Conservation (phyloP, 1,284 basidiomycete genomes). For the Pyrrhoderma lamaoense region DNA sequence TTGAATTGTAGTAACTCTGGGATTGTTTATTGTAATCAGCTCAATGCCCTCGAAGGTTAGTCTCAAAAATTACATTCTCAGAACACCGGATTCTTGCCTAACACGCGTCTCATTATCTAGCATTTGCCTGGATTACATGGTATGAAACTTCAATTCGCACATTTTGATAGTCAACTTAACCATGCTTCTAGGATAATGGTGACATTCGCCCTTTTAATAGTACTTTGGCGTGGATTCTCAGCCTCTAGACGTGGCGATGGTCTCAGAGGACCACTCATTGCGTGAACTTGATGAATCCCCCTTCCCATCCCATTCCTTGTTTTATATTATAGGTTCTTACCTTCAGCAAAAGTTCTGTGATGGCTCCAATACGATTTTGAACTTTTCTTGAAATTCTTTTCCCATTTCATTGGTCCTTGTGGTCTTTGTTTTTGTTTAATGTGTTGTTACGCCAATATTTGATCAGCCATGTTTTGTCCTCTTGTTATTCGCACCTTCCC, state of each 20-base stretch:
- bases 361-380: no score
- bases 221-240: constrained; percentile 44
- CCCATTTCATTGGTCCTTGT: no score
- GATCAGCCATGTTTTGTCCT: no score
- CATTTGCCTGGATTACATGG: constrained; percentile 58
- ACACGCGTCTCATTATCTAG: background rate
- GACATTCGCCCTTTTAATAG: constrained; percentile 45
- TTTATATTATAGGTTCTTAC: no score
- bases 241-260: constrained; percentile 52
- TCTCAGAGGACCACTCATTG: constrained; percentile 41
- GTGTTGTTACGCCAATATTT: no score
- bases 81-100: background rate
- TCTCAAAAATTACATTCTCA: background rate
- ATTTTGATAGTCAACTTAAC: background rate
- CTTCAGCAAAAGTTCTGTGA: no score
- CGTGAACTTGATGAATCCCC: background rate
- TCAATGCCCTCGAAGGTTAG: constrained; percentile 48
- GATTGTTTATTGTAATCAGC: constrained; percentile 53
- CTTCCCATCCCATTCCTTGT: no score
- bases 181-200: constrained; percentile 40
- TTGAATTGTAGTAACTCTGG: constrained; percentile 48
- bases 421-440: no score
- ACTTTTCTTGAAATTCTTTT: no score
- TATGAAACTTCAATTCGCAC: constrained; percentile 27
- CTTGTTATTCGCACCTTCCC: no score